Evolutionary conservation across 2,329 filamentous ascomycete species (phyloP), one percentile per base, ranked within the genome.

Genomic region (Ilyonectria destructans): DNA sequence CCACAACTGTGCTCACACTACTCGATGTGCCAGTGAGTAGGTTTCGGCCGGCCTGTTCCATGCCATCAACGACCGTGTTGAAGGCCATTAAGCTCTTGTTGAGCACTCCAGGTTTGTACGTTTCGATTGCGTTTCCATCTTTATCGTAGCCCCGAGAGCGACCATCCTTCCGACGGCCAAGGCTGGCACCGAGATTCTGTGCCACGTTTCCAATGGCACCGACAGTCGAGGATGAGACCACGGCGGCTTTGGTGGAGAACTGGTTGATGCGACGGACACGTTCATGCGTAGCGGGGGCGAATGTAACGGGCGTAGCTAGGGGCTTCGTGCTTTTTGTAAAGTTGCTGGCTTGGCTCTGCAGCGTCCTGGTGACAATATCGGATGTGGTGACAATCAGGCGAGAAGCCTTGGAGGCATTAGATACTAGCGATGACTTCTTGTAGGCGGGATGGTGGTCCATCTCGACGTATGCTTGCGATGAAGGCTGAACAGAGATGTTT

Each of bases 11-110:
- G 40, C 90, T 94, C 26, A 96, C 92, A n/a, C 96, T 95, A 1
- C 88, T 86, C 4, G 93, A 92, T 3, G 92, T 90, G 10, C 91
- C 91, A 5, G 88, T 89, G 33, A 99, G 86, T 33, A 99, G 84
- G 69, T 90, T 93, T 60, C 92, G 92, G 1, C 94, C 93, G 2
- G 94, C 93, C 74, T 97, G 92, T 73, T 97, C 95, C 66, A 98
- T 93, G 43, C 96, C 96, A 77, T 99, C 96, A 26, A 95, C 93
- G 51, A 99, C 90, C 0, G 96, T 99, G 45, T 93, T 94, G 80
- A 98, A 98, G 0, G 96, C 96, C 85, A 99, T 98, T 84, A 99
- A 85, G 70, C 92, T 95, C 86, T 97, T 98, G 84, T 99, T 99
- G 72, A 99, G 83, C 33, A 99, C 84, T 6, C 96, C 96, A 0